These are phyloP conservation scores for Suhomyces sp. DNA, from an alignment of 805 yeast genomes.

Conservation along the genomic window DNA sequence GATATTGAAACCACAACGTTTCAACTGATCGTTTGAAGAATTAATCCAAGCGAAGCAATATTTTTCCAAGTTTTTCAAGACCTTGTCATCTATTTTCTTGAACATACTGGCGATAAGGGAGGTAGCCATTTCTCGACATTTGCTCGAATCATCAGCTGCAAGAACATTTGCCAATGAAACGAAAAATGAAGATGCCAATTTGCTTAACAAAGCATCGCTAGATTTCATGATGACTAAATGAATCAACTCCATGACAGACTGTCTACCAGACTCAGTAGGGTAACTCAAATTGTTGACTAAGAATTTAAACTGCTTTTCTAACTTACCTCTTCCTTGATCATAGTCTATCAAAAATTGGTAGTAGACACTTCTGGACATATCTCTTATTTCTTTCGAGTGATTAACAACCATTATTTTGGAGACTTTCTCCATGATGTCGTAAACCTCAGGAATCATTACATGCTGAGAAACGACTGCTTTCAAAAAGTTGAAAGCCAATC, in stretches of 20 bases:
- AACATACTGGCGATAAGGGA: slow-evolving; percentile 56
- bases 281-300: slow-evolving; percentile 78
- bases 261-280: slow-evolving; percentile 82
- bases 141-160: slow-evolving; percentile 71
- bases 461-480: slow-evolving; percentile 74
- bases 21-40: slow-evolving; percentile 46
- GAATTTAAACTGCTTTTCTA: slow-evolving; percentile 79
- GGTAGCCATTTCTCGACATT: slow-evolving; percentile 82
- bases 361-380: slow-evolving; percentile 77
- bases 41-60: slow-evolving; percentile 60
- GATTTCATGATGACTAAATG: slow-evolving; percentile 68
- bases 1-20: slow-evolving; percentile 71
- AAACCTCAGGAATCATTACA: slow-evolving; percentile 79
- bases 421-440: slow-evolving; percentile 80
- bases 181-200: slow-evolving; percentile 72
- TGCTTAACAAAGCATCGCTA: slow-evolving; percentile 53
- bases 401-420: slow-evolving; percentile 86
- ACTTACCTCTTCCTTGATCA: slow-evolving; percentile 84
- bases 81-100: slow-evolving; percentile 40
- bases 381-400: slow-evolving; percentile 78
- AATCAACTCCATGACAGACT: slow-evolving; percentile 85
- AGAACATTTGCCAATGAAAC: slow-evolving; percentile 76
- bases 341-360: slow-evolving; percentile 88
- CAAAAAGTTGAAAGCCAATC: slow-evolving; percentile 80
- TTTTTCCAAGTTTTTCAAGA: slow-evolving; percentile 36